Conservation (phyloP, 2,329 filamentous ascomycete genomes). For the Diaporthe helianthi region DNA sequence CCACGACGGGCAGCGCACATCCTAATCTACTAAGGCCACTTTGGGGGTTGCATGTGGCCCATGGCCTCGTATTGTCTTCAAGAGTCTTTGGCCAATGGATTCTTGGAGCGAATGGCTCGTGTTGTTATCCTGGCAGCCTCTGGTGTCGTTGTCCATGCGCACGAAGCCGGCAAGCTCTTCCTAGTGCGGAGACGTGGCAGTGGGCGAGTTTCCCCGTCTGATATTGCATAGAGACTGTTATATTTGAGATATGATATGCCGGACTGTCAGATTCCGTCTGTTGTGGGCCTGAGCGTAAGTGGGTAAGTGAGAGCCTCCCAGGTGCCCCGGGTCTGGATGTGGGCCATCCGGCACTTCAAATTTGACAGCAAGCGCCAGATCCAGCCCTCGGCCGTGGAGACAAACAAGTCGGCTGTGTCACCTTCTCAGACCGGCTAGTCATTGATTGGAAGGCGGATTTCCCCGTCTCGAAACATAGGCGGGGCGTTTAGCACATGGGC, state of each 20-base stretch:
- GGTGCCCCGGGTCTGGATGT: no score
- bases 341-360: background rate
- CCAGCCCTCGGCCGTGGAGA: background rate
- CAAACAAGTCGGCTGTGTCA: background rate
- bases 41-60: background rate
- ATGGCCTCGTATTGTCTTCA: background rate
- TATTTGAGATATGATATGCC: constrained; percentile 20
- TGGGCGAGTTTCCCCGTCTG: background rate
- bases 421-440: constrained; percentile 12
- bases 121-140: background rate
- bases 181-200: background rate
- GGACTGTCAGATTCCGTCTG: constrained; percentile 15
- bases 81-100: background rate
- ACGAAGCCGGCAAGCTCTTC: background rate
- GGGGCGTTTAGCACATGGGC: background rate
- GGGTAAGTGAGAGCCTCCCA: background rate
- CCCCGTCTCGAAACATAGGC: constrained; percentile 3
- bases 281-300: background rate
- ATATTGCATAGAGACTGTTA: background rate
- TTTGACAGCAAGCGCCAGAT: background rate
- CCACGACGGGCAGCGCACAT: constrained; percentile 1
- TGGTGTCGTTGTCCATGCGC: background rate
- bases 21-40: background rate
- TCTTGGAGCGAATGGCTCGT: background rate
- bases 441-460: background rate